Evolutionary conservation across 2,329 filamentous ascomycete genomes (phyloP), one percentile per base, ranked within the genome.

Genomic region (Clonostachys chloroleuca): DNA sequence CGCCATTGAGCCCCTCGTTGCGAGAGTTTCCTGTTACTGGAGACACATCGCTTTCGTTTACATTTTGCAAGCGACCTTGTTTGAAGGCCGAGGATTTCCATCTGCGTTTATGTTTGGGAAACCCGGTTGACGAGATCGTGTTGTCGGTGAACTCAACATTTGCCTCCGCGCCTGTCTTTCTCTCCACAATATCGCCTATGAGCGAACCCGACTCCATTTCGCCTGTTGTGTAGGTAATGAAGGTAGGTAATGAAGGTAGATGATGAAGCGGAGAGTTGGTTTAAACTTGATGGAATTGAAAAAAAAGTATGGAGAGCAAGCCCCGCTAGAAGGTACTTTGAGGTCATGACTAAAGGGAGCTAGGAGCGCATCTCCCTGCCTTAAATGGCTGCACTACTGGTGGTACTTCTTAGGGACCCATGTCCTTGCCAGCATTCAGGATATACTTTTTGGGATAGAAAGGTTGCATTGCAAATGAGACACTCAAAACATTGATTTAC

Each of bases 81-180:
- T 90, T 95, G 72, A 96, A 96, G 2, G 86, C 80, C 2, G 91
- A 96, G 8, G 80, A 68, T 48, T 80, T 78, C 47, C 74, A 77
- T 54, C 92, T 83, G 63, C 88, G 90, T 65, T 87, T 94, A 64
- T 91, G 92, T 49, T 84, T 82, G n/a, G 94, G 94, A 56, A 97
- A 97, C 2, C 94, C 94, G 12, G 80, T 83, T 5, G 74, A 66
- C 3, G 67, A 64, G 30, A 58, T 50, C 34, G 60, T 17, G 74
- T 43, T 70, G 10, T 71, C 67, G 45, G 80, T 80, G 39, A 80
- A 69, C 13, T 49, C 47, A 35, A 18, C 40, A 13, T 40, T 84
- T 5, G 87, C 76, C 34, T 50, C 74, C 20, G 74, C 66, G 13
- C 73, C 66, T 24, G 80, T 67, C 41, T 82, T 77, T 52, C 88